Evolutionary conservation across 768 basidiomycete species (phyloP).

Genomic region (Auriscalpium microsporum): DNA sequence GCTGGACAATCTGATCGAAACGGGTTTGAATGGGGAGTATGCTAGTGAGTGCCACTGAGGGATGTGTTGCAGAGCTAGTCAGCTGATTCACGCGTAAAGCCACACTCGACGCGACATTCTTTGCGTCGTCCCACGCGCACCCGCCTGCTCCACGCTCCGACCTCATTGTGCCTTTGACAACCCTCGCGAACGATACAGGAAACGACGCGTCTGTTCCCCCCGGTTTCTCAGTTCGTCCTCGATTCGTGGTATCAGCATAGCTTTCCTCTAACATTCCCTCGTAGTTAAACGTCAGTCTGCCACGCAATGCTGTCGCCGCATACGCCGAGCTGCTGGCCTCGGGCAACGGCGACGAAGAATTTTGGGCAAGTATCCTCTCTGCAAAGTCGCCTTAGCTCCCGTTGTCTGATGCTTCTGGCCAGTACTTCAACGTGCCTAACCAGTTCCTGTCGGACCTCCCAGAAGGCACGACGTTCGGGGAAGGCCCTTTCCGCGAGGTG

Average conservation of each 20-base stretch:
- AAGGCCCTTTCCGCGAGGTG: constrained; percentile 57
- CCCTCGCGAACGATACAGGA: constrained; percentile 52
- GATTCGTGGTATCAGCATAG: background rate
- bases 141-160: constrained; percentile 55
- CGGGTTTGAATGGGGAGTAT: constrained; percentile 56
- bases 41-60: constrained; percentile 38
- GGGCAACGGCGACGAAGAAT: constrained; percentile 60
- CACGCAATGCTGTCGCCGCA: constrained; percentile 56
- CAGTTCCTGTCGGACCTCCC: constrained; percentile 51
- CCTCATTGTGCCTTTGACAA: constrained; percentile 62
- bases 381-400: background rate
- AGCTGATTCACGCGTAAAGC: constrained; percentile 30
- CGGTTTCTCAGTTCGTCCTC: constrained; percentile 47
- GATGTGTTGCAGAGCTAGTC: background rate
- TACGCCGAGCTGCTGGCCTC: constrained; percentile 68
- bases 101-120: constrained; percentile 63
- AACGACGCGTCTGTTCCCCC: constrained; percentile 72
- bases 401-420: background rate
- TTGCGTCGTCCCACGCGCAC: constrained; percentile 44
- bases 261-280: background rate
- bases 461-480: constrained; percentile 35
- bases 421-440: constrained; percentile 67
- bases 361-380: constrained; percentile 47
- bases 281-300: constrained; percentile 61
- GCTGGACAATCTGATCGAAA: constrained; percentile 58